Base-by-base conservation (phyloP, 78 protist species). In the Pigoraptor vietnamica region DNA sequence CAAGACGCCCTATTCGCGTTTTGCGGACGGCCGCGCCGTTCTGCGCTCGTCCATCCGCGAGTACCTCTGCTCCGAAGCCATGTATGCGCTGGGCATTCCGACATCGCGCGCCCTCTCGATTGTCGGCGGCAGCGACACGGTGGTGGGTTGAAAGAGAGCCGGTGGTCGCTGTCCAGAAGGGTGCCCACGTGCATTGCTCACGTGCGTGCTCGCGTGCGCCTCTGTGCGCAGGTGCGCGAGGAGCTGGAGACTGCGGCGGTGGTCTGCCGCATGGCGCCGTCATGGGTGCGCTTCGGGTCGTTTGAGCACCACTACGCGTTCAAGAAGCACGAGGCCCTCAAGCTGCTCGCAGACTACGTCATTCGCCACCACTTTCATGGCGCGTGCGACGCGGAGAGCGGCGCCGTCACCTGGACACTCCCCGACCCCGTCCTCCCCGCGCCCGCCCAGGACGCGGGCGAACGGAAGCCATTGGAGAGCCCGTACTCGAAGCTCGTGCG, bases 1-100 rank as follows among this genome's bases (percentile, higher is more conserved):
- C n/a, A 32, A 10, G 48, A 96, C 98, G 0, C 98, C 98, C 0
- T 97, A 87, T 94, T 94, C 95, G 32, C 94, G 98, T 25, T 6
- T 10, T 33, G 98, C 93, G 34, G 98, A 97, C 40, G 98, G 98
- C 1, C 92, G 98, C 25, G 91, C 91, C 1, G 93, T 97, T 40
- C 90, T 97, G 40, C 94, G 98, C n/a, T 94, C 96, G 39, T 87
- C 95, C 37, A 40, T 97, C 24, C 94, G 98, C 10, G 98, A 97
- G 96, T 97, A 89, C 91, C 81, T 96, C 24, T 93, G 92, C 37
- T 67, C 93, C 25, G 97, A 97, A 86, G 96, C 95, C 32, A 96
- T 97, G 97, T 48, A 34, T 36, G 83, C 38, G 37, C 90, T 97
- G 48, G 94, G 94, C 24, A 82, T 96, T 0, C 95, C 97, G 9